Evolutionary conservation across 1,284 basidiomycete species (phyloP).

Genomic region (Pulchroboletus neoregius): DNA sequence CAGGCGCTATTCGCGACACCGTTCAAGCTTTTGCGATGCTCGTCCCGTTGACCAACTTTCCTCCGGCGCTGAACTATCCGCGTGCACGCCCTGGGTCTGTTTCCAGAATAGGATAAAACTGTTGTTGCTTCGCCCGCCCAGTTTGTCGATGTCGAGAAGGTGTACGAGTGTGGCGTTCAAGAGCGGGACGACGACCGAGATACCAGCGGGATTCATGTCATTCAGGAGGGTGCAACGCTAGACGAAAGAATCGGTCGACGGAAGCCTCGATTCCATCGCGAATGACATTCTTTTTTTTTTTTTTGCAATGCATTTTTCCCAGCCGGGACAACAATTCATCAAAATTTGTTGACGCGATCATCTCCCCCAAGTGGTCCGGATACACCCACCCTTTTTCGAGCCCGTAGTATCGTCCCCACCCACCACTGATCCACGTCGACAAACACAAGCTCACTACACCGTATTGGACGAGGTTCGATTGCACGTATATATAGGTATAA

Average conservation of each 20-base stretch:
- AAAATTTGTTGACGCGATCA: too few species aligned
- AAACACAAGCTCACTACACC: too few species aligned
- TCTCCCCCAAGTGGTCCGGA: too few species aligned
- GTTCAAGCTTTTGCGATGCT: constrained; percentile 4
- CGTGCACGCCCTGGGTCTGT: not conserved
- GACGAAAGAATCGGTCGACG: not conserved
- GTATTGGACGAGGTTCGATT: not conserved
- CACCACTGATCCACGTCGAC: not conserved
- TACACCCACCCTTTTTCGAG: not conserved
- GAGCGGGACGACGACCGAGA: constrained; percentile 12
- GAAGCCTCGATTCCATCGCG: not conserved
- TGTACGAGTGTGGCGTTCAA: constrained; percentile 11
- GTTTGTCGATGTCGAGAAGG: constrained; percentile 7
- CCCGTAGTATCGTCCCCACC: not conserved
- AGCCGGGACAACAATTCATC: too few species aligned
- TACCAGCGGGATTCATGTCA: constrained; percentile 7
- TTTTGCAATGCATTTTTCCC: not conserved
- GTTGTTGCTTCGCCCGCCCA: not conserved
- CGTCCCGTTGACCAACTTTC: constrained; percentile 14
- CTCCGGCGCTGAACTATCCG: not conserved
- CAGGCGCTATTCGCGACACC: constrained; percentile 2
- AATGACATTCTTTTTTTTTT: not conserved
- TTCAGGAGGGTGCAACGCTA: not conserved
- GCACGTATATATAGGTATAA: not conserved
- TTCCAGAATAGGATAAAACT: not conserved